phyloP scores from a whole-genome alignment of 2,329 filamentous ascomycete genomes.

The Ophiocordyceps polyrhachis-furcata region DNA sequence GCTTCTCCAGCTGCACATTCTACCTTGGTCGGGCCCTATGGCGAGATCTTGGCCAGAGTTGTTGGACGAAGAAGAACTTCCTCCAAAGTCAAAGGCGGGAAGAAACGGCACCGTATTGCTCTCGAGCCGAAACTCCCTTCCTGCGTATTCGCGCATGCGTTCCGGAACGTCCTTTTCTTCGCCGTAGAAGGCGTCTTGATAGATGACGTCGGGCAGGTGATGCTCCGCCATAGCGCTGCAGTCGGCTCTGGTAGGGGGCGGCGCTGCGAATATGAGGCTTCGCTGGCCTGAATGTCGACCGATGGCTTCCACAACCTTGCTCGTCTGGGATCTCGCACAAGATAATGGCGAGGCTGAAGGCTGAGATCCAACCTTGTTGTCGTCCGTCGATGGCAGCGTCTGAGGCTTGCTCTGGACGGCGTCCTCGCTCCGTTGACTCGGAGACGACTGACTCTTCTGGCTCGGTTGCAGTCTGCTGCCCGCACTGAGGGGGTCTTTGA shows the following conservation, averaged over 20 bases:
- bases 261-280: slow-evolving; percentile 9
- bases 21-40: slow-evolving; percentile 22
- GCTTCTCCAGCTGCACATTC: slow-evolving; percentile 32
- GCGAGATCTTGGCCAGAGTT: slow-evolving; percentile 29
- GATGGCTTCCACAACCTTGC: not conserved
- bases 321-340: not conserved
- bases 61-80: slow-evolving; percentile 19
- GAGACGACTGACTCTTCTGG: slow-evolving; percentile 31
- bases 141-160: slow-evolving; percentile 64
- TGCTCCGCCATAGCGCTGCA: slow-evolving; percentile 8
- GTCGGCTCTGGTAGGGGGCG: slow-evolving; percentile 10
- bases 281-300: slow-evolving; percentile 1
- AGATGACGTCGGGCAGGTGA: slow-evolving; percentile 46
- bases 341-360: not conserved
- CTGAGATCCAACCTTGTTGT: not conserved
- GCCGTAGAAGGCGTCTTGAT: slow-evolving; percentile 75
- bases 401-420: slow-evolving; percentile 7
- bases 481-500: slow-evolving; percentile 56
- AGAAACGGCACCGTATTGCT: slow-evolving; percentile 63
- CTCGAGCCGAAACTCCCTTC: slow-evolving; percentile 62
- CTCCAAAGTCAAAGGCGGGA: slow-evolving; percentile 53
- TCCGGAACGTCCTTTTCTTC: slow-evolving; percentile 67
- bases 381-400: not conserved
- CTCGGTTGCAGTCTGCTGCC: slow-evolving; percentile 45
- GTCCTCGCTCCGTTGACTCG: slow-evolving; percentile 29